These are phyloP conservation scores for Penicillium cataractarum DNA, from an alignment of 495 filamentous ascomycete genomes.

Conservation along the genomic window DNA sequence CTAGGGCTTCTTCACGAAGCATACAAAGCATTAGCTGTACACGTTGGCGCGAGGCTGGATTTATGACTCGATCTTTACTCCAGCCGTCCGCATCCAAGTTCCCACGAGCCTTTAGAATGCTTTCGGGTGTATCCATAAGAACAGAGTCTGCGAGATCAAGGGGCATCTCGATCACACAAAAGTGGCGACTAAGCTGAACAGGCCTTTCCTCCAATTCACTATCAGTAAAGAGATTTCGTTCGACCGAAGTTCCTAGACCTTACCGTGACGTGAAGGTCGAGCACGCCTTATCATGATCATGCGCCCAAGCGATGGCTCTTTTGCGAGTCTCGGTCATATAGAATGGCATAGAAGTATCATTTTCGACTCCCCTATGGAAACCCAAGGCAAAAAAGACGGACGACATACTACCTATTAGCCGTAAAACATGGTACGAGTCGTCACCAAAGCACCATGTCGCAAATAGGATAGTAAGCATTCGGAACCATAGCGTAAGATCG, in stretches of 20 bases:
- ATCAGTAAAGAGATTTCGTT: background rate
- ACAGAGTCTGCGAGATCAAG: conserved; percentile 12
- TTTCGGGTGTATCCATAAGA: conserved; percentile 4
- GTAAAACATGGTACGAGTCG: conserved; percentile 17
- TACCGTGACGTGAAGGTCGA: conserved; percentile 6
- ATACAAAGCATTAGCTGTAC: background rate
- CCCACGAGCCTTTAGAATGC: conserved; percentile 2
- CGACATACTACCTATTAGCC: conserved; percentile 10
- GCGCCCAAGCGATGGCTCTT: conserved; percentile 14
- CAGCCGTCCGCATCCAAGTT: conserved; percentile 12
- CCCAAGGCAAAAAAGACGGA: conserved; percentile 16
- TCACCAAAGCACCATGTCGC: conserved; percentile 19
- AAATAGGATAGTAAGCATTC: background rate
- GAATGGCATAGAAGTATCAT: conserved; percentile 6
- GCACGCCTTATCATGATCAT: conserved; percentile 13
- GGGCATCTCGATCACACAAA: conserved; percentile 12
- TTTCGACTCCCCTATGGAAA: conserved; percentile 9
- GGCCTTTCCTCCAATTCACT: conserved; percentile 5
- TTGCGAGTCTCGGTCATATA: conserved; percentile 15
- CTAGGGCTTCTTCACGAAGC: conserved; percentile 1
- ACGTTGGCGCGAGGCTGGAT: conserved; percentile 11
- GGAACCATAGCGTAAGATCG: conserved; percentile 14
- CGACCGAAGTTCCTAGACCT: background rate
- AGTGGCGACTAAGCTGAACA: conserved; percentile 15
- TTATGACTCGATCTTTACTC: conserved; percentile 8